These are phyloP conservation scores for Dothideomycetes sp. DNA, from an alignment of 2,329 filamentous ascomycete genomes.

Conservation along the genomic window DNA sequence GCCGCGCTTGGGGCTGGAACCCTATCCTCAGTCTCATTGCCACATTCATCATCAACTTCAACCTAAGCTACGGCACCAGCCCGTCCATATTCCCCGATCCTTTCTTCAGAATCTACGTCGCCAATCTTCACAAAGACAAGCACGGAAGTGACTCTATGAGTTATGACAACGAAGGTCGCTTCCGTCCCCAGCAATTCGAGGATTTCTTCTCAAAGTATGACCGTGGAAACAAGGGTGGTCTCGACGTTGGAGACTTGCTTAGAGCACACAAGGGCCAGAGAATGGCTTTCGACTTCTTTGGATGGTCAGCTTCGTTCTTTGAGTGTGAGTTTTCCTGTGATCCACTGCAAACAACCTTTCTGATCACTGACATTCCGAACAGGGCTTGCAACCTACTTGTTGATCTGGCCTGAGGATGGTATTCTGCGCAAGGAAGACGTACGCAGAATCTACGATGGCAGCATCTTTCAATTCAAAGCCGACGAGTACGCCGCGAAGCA, in stretches of 20 bases:
- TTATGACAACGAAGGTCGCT: constrained; percentile 39
- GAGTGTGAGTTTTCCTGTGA: constrained; percentile 32
- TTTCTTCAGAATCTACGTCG: constrained; percentile 33
- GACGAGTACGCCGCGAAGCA: constrained; percentile 24
- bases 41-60: constrained; percentile 40
- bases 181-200: constrained; percentile 39
- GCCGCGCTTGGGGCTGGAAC: constrained; percentile 38
- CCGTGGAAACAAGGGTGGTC: constrained; percentile 28
- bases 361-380: constrained; percentile 8
- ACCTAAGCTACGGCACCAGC: constrained; percentile 42
- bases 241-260: constrained; percentile 32
- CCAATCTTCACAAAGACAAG: constrained; percentile 34
- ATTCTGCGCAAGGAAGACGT: constrained; percentile 50
- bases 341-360: constrained; percentile 2
- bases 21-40: constrained; percentile 36
- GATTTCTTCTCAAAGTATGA: constrained; percentile 42
- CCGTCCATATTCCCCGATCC: constrained; percentile 36
- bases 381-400: constrained; percentile 43
- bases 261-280: constrained; percentile 34
- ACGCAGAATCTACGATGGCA: constrained; percentile 44
- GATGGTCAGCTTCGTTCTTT: constrained; percentile 36
- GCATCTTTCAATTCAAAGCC: constrained; percentile 40
- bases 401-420: constrained; percentile 49
- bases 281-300: constrained; percentile 36
- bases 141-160: constrained; percentile 36